These are phyloP conservation scores for Ganoderma leucocontextum DNA, from an alignment of 1,284 basidiomycete species.

Conservation along the genomic window DNA sequence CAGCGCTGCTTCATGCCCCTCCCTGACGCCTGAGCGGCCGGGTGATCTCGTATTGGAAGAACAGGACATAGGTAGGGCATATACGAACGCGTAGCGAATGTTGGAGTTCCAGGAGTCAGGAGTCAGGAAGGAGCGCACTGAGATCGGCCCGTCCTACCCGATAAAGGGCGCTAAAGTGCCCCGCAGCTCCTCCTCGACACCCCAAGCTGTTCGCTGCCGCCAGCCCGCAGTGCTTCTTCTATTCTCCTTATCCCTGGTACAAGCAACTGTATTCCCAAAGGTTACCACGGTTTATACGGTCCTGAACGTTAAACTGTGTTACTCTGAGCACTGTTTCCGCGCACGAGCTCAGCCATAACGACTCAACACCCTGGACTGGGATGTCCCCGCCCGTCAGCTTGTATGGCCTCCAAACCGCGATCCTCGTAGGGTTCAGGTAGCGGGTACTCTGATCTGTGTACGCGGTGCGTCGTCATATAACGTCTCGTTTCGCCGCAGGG, in stretches of 20 bases:
- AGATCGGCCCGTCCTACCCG: too few species aligned
- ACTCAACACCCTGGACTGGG: neutral
- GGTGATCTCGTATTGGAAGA: too few species aligned
- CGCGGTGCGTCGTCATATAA: constrained; percentile 1
- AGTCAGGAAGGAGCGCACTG: too few species aligned
- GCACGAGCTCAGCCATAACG: neutral
- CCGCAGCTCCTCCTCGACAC: too few species aligned
- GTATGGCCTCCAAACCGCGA: constrained; percentile 6
- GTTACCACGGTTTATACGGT: neutral
- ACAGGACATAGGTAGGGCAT: too few species aligned
- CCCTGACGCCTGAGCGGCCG: too few species aligned
- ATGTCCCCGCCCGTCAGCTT: neutral
- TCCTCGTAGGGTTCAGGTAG: constrained; percentile 9
- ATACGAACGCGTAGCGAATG: too few species aligned
- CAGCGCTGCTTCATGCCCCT: too few species aligned
- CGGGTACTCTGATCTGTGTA: neutral
- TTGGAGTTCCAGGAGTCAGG: too few species aligned
- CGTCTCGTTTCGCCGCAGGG: constrained; percentile 8
- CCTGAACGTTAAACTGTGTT: neutral
- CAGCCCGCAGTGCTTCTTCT: too few species aligned
- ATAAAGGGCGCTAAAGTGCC: too few species aligned
- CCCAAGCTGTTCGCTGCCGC: too few species aligned
- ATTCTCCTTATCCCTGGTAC: neutral
- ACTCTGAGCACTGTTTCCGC: neutral
- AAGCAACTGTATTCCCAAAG: neutral